phyloP scores from a whole-genome alignment of 1,284 basidiomycete species.

The Kwoniella shivajii region DNA sequence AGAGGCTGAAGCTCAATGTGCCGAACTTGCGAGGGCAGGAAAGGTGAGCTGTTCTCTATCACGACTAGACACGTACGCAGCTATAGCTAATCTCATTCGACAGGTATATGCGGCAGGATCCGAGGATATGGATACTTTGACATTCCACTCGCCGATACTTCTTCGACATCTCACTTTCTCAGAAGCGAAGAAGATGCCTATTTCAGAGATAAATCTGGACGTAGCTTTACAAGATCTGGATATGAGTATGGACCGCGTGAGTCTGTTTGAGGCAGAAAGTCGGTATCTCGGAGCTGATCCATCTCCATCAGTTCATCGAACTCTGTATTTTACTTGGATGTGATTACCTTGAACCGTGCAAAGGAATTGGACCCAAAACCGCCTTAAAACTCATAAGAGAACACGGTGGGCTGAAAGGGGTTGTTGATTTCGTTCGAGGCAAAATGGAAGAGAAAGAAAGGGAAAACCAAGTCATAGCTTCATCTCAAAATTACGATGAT shows the following conservation, averaged over 20 bases:
- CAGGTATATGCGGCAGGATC: conserved; percentile 95
- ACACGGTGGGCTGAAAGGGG: conserved; percentile 73
- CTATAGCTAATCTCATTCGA: background rate
- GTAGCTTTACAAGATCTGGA: conserved; percentile 83
- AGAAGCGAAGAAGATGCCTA: conserved; percentile 98
- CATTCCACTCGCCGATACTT: conserved; percentile 88
- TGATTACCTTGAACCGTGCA: conserved; percentile 79
- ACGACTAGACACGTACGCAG: background rate
- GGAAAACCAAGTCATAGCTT: conserved; percentile 39
- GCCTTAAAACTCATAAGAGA: conserved; percentile 92
- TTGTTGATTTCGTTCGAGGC: conserved; percentile 79
- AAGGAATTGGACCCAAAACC: conserved; percentile 67
- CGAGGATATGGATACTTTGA: conserved; percentile 99
- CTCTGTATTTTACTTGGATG: conserved; percentile 96
- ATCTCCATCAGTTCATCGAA: conserved; percentile 89
- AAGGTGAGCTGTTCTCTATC: conserved; percentile 59
- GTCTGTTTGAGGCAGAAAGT: background rate
- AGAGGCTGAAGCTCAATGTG: conserved; percentile 98
- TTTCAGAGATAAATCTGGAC: conserved; percentile 84
- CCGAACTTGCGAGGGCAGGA: conserved; percentile 91
- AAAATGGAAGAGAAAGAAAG: conserved; percentile 63
- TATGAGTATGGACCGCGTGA: conserved; percentile 89
- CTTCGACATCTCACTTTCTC: conserved; percentile 96
- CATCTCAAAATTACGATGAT: conserved; percentile 24
- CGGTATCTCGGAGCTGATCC: background rate